Percentiles rank a stretch among this genome's conserved stretches.
Conservation (phyloP, 2,329 filamentous ascomycete species). For the Pseudogymnoascus pannorum region DNA sequence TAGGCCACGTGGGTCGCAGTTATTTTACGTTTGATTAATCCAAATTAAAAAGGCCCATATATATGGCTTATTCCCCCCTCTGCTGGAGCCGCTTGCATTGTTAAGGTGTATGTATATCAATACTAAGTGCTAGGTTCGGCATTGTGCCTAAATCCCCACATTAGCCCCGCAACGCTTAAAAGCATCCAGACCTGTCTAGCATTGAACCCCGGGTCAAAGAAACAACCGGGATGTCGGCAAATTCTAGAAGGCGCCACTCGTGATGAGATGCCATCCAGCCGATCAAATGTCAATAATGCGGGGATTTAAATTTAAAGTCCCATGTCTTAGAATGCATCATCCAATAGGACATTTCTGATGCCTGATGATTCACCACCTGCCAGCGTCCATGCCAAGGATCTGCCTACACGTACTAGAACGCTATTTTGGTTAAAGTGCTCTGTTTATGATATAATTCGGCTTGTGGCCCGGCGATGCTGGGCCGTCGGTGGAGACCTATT, state of each 20-base stretch:
- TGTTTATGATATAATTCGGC: not conserved
- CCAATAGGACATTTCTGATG: not conserved
- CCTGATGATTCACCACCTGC: not conserved
- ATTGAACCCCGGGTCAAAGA: not conserved
- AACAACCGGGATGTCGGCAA: constrained; percentile 6
- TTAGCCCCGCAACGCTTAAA: constrained; percentile 7
- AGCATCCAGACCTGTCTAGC: constrained; percentile 1
- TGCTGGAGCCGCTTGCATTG: not conserved
- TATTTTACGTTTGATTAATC: constrained; percentile 5
- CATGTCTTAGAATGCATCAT: not conserved
- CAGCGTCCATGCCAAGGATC: not conserved
- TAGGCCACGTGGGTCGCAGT: constrained; percentile 3
- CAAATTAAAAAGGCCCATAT: constrained; percentile 1
- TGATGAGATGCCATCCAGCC: not conserved
- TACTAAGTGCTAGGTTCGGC: constrained; percentile 1
- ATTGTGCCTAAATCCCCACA: constrained; percentile 7
- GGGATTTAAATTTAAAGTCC: constrained; percentile 1
- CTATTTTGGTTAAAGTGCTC: constrained; percentile 5
- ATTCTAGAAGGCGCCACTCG: not conserved
- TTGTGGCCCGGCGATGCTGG: not conserved
- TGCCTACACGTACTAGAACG: not conserved
- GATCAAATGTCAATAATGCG: not conserved
- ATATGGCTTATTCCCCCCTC: not conserved
- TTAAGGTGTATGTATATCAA: not conserved
- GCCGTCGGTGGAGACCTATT: not conserved